Base-by-base conservation (phyloP, 1,139 yeast species). In the Diutina pseudorugosa region DNA sequence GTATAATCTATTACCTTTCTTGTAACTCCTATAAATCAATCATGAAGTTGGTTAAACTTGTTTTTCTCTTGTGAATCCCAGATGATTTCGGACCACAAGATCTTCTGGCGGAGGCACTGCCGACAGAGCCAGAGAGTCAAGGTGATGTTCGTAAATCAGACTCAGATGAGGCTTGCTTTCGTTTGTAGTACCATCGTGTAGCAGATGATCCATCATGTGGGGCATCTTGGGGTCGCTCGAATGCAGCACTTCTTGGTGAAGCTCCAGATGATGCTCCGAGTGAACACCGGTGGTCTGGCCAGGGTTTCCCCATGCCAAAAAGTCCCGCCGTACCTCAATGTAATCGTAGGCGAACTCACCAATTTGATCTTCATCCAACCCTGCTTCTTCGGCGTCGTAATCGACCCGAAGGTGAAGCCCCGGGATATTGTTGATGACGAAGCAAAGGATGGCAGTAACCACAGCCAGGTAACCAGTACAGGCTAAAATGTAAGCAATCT, bases 321-420 rank as follows among this genome's bases (percentile, higher is more conserved):
- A 91, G 69, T 91, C 96, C 66, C 98, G 81, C 69, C 98, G 80
- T 20, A 91, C 95, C 72, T 93, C 98, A 55, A 93, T 97, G 65
- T 90, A 93, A 69, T 93, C 98, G 66, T 91, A 93, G 21, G 98
- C 98, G 70, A 93, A 93, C 68, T 93, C 98, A 53, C 98, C 98
- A 60, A 93, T 88, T 71, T 93, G 97, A 68, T 89, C 96, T 67
- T 93, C 98, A 67, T 93, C 98, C 70, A 90, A 80, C 56, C 98
- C 98, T 33, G 75, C 73, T 59, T 85, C 88, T 67, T 93, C 98
- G 18, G 84, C 96, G 52, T 83, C 83, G 65, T 88, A 95, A 57
- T 81, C 77, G 9, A 89, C 87, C 61, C 98, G 79, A 59, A 93
- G 74, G 57, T 83, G 76, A 61, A 89, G 77, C 11, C 93, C 94